Evolutionary conservation across 106 monocot genomes (phyloP), one percentile per base, ranked within the genome.

Genomic region (Chionographis japonica): DNA sequence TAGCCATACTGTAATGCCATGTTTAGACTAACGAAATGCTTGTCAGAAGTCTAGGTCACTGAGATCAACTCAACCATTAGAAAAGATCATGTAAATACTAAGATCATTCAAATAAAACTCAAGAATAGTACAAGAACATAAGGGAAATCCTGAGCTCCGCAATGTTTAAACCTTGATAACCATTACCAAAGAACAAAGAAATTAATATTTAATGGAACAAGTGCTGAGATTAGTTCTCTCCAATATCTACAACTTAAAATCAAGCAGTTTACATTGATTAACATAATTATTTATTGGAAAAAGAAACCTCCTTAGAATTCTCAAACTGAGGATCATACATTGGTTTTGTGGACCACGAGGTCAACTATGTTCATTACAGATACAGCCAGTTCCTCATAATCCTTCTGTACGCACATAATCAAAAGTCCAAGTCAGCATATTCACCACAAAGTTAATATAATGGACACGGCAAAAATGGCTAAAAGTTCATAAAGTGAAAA

Each of bases 311-410:
- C 6, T 52, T 53, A 37, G 20, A 11, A 50, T 1, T 60, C 52
- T 71, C 49, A 62, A 63, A 13, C n/a, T 35, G 39, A 51, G 19
- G 41, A 50, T 4, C 77, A 79, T 83, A 89, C 95, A 59, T 86
- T 79, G 56, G 95, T 85, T 69, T 97, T 97, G 70, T 97, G 88
- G 73, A 97, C 95, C 52, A 97, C 68, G 17, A 78, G 77, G 12
- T 97, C 95, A 72, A 97, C 89, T 73, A 92, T 89, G 73, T 60
- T 92, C 95, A 97, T 97, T 57, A 97, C 74, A 35, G 77, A 76
- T 66, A 54, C 60, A 19, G 95, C 95, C 66, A 97, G 67, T 68
- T 97, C 95, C 76, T 97, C 89, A 65, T 97, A 97, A 72, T 97
- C 95, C 65, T 89, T 87, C 95, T 97, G 89, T 19, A 60, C 68